Base-by-base conservation (phyloP, 257 asterid genomes). In the Solanum piurae region DNA sequence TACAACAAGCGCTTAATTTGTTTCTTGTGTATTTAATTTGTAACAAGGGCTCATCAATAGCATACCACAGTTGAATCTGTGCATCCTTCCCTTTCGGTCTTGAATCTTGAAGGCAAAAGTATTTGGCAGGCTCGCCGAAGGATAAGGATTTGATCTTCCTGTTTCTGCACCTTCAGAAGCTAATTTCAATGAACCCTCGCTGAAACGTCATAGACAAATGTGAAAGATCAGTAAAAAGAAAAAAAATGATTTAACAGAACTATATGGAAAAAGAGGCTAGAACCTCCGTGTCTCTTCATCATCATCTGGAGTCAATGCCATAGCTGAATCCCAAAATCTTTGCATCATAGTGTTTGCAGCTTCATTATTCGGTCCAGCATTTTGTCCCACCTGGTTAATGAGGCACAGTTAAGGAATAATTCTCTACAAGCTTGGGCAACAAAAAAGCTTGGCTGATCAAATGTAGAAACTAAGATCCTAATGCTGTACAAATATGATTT, bases 251-350 rank as follows among this genome's bases (percentile, higher is more conserved):
- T 33, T 38, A 34, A 66, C 4, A 40, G 37, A 38, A 31, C 55
- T 36, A 86, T 31, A 38, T n/a, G 62, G 42, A 18, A 80, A 69
- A n/a, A 7, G 80, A 75, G 86, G 73, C 55, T 38, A 84, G 89
- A 90, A 96, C 99, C 99, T 97, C 42, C 87, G 91, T 11, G 93
- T 93, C 62, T 97, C 99, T 18, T 97, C 99, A 33, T 95, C 98
- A 11, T 97, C 98, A 9, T 95, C 96, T 12, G 95, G 98, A 88
- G 91, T 87, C 88, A 94, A 91, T 36, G 96, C 97, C 94, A 97
- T 95, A 12, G 99, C 99, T 60, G 98, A 95, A 92, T 97, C 99
- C 99, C 99, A 97, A 88, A 97, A 96, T 38, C 89, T 97, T 90
- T 96, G 99, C 95, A 97, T 93, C 99, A 96, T 91, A 79, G 91